A percentile compares a stretch with the other conserved stretches of the same genome.
phyloP scores from a whole-genome alignment of 192 early-diverging fungal genomes.

The Coemansia sp. region DNA sequence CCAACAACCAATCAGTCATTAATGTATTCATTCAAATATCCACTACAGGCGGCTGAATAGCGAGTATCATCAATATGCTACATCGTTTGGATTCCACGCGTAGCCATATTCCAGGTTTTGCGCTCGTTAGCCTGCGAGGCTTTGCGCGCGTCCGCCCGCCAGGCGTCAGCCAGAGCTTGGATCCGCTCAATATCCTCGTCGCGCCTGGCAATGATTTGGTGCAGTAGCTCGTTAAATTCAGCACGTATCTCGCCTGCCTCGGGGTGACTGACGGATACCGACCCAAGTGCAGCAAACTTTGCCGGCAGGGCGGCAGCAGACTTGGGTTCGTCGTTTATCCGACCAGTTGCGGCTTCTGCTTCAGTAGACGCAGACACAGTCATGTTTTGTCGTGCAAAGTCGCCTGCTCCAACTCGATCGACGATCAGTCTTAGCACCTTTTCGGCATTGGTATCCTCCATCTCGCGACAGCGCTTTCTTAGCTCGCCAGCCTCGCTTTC shows the following conservation, averaged over 20 bases:
- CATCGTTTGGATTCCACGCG: conserved; percentile 46
- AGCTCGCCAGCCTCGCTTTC: conserved; percentile 32
- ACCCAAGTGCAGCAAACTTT: conserved; percentile 25
- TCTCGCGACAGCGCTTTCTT: conserved; percentile 32
- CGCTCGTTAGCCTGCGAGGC: conserved; percentile 33
- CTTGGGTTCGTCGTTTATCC: conserved; percentile 1
- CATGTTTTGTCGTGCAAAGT: conserved; percentile 22
- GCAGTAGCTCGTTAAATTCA: conserved; percentile 54
- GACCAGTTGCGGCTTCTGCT: neutral
- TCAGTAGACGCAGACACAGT: neutral
- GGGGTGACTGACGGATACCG: conserved; percentile 44
- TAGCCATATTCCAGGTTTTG: conserved; percentile 36
- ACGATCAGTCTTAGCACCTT: conserved; percentile 48
- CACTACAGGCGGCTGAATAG: neutral
- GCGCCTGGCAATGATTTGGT: conserved; percentile 47
- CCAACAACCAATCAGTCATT: neutral
- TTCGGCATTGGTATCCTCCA: conserved; percentile 29
- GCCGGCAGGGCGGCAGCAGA: conserved; percentile 7
- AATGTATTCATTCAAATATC: conserved; percentile 10
- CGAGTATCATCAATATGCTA: neutral
- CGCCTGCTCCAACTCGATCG: conserved; percentile 37
- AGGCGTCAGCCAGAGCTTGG: conserved; percentile 43
- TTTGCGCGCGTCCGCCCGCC: conserved; percentile 42
- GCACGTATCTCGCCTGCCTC: conserved; percentile 53
- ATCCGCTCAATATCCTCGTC: conserved; percentile 53